phyloP scores from a whole-genome alignment of 1,284 basidiomycete species.

The Tylopilus orsonianus region DNA sequence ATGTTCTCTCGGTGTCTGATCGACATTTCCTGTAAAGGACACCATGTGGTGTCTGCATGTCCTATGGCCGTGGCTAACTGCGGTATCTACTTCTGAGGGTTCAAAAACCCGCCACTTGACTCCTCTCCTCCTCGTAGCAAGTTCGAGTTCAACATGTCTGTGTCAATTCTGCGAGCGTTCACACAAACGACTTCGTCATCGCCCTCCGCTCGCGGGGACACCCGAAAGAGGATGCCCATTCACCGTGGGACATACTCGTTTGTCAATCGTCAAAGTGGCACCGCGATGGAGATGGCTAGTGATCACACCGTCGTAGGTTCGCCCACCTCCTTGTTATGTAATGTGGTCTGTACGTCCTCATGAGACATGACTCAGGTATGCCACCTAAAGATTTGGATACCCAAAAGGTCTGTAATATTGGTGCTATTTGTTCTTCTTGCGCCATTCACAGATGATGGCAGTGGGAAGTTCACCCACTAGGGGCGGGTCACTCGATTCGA shows the following conservation, averaged over 20 bases:
- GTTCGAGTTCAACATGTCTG: slow-evolving; percentile 18
- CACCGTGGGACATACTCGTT: slow-evolving; percentile 35
- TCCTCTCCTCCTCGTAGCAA: not conserved
- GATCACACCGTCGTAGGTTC: slow-evolving; percentile 27
- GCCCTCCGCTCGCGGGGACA: slow-evolving; percentile 11
- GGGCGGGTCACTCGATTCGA: slow-evolving; percentile 32
- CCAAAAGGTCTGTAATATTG: slow-evolving; percentile 26
- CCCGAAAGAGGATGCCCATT: slow-evolving; percentile 25
- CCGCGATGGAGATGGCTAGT: slow-evolving; percentile 31
- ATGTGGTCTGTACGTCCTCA: slow-evolving; percentile 3
- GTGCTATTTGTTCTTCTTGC: not conserved
- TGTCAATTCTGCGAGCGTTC: slow-evolving; percentile 26
- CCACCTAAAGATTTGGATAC: slow-evolving; percentile 28
- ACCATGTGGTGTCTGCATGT: slow-evolving; percentile 26
- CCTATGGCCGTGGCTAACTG: slow-evolving; percentile 14
- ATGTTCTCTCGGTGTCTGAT: slow-evolving; percentile 19
- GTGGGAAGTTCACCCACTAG: slow-evolving; percentile 33
- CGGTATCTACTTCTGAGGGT: slow-evolving; percentile 1
- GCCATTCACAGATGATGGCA: slow-evolving; percentile 7
- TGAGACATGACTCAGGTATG: slow-evolving; percentile 21
- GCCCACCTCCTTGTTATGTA: not conserved
- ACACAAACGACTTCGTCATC: slow-evolving; percentile 17
- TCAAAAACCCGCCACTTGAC: slow-evolving; percentile 19
- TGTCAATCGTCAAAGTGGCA: slow-evolving; percentile 35
- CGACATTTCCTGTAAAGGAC: slow-evolving; percentile 1